Base-by-base conservation (phyloP, 1,284 basidiomycete species). In the Fomitopsis schrenkii region DNA sequence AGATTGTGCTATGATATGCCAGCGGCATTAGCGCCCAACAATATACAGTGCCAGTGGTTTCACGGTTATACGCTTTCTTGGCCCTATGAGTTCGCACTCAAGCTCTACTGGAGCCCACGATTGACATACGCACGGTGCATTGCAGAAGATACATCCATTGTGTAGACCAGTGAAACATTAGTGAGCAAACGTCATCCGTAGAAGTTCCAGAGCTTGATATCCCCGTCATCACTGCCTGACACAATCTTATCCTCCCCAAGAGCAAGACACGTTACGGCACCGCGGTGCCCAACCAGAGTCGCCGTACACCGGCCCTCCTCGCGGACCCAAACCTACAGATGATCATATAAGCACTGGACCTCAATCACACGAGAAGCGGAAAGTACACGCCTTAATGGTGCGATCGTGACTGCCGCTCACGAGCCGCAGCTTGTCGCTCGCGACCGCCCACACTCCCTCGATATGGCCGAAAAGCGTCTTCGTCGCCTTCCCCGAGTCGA, bases 401-500 rank as follows among this genome's bases (percentile, higher is more conserved):
- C 94, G 84, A 75, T 97, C 94, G 74, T 98, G 95, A 67, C 92
- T 94, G 5, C 89, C 95, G 59, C 91, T 95, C 14, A 95, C 95
- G 57, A 99, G 81, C 58, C 97, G 83, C 68, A 98, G 80, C 71
- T 94, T 93, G 76, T 99, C 95, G 64, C 91, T 90, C 55, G 94
- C 95, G 36, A 99, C 89, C 14, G 88, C 87, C 97, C 97, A 99
- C 8, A 99, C 95, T 59, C 97, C 97, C 71, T 97, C 95, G 66
- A 95, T 94, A 73, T 97, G 95, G 0, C 97, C 97, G 73, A 99
- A 99, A 61, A 97, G 82, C 38, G 97, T 98, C 67, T 86, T 82
- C 55, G 86, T 79, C 53, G 90, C 85, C 67, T 90, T 86, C 30
- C 91, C 94, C 1, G 87, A 87, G 66, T 97, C 93, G 46, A 98